phyloP scores from a whole-genome alignment of 2,329 filamentous ascomycete species.

The Calonectria hawksworthii region DNA sequence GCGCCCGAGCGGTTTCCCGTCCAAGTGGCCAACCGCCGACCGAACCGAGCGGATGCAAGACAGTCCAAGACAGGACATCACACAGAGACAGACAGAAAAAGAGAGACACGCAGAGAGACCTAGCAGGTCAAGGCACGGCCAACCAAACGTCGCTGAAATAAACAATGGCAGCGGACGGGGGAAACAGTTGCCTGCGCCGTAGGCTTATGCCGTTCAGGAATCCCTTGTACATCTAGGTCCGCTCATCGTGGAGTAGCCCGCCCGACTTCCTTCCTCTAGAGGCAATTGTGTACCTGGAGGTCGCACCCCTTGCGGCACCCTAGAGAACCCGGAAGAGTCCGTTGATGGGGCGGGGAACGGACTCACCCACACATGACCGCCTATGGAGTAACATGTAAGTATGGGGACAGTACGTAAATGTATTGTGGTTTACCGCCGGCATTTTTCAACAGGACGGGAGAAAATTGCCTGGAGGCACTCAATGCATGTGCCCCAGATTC shows the following conservation, averaged over 20 bases:
- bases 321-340: constrained; percentile 22
- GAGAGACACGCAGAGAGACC: neutral
- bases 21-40: neutral
- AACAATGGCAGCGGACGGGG: neutral
- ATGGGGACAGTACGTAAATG: constrained; percentile 10
- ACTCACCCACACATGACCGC: constrained; percentile 10
- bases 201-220: neutral
- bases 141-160: constrained; percentile 12
- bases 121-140: neutral
- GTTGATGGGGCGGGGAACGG: constrained; percentile 17
- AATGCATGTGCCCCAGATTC: constrained; percentile 10
- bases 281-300: constrained; percentile 19
- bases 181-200: neutral
- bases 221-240: neutral
- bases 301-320: constrained; percentile 5
- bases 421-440: neutral
- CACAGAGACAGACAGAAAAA: neutral
- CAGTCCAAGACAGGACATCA: neutral
- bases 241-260: constrained; percentile 18
- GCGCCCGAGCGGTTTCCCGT: neutral
- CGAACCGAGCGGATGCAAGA: constrained; percentile 3
- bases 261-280: constrained; percentile 27
- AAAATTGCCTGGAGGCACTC: neutral
- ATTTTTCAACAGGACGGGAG: neutral
- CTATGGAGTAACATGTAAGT: constrained; percentile 14